Evolutionary conservation across 441 rosid genomes (phyloP), one percentile per base, ranked within the genome.

Genomic region (Heliophila coronopifolia): DNA sequence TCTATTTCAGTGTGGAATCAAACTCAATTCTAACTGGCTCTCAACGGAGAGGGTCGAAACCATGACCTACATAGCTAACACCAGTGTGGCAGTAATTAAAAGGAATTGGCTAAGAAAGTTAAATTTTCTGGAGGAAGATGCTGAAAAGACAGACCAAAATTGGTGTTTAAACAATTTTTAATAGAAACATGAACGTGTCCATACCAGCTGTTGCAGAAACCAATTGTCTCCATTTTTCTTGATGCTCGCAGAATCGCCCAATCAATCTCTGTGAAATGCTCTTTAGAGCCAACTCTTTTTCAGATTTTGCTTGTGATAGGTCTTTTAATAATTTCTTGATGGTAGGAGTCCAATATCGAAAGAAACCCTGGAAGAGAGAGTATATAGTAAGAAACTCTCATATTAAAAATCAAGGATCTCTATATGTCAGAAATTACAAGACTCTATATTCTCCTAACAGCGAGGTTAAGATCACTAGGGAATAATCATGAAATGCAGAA

Each of bases 131-230:
- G 14, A 37, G n/a, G 55, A 54, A 32, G 43, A 38, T 15, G 5
- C 26, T 39, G 61, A 31, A 8, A 34, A 37, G 26, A 22, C 10
- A 11, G 32, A 13, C 9, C 4, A 28, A 37, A 35, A 37, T 22
- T 27, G 17, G 4, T 4, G 25, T 27, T 47, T 18, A 19, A n/a
- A 38, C 23, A 12, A 24, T n/a, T n/a, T n/a, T n/a, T n/a, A n/a
- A n/a, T n/a, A n/a, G 46, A 56, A 22, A 17, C 49, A 58, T 50
- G 40, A 33, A 61, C 14, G 19, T 15, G 42, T 49, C 48, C 39
- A 59, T 73, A 87, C 96, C 98, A 67, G 94, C 89, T 53, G 78
- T 74, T 14, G 80, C 75, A 50, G 87, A 85, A 61, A 85, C 83
- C 60, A 92, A 65, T 44, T 75, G 81, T 58, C 89, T 74, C 98